Evolutionary conservation across 2,329 filamentous ascomycete species (phyloP), one percentile per base, ranked within the genome.

Genomic region (Aspergillus sp.): DNA sequence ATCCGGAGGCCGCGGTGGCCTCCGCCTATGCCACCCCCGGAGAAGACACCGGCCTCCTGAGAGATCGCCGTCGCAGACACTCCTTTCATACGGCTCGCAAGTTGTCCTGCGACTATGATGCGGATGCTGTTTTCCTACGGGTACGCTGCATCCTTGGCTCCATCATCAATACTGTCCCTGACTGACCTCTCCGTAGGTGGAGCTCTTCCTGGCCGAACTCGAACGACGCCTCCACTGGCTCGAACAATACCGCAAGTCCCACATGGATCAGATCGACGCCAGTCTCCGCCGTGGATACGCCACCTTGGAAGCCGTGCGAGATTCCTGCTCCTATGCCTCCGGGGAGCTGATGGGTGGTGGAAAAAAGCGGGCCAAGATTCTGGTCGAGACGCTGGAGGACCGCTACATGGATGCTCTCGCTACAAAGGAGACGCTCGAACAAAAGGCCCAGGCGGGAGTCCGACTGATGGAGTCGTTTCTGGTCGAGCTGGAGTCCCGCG

Each of bases 331-430:
- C 41, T 88, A 93, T 65, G 92, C 94, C 19, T 96, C 93, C 0
- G 94, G 92, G 63, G 94, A 95, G 72, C 86, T 97, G 50, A 86
- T 98, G 67, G 95, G 92, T 59, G 91, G 90, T 39, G 93, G 95
- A 21, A 88, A 91, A 55, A 87, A 91, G 65, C 86, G 92, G 62
- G 87, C 96, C 61, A 90, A 91, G 65, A 86, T 98, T 60, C 88
- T 98, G 80, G 92, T 99, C 36, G 94, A 98, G 69, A 96, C 92
- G 0, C 81, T 99, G 13, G 95, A 99, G 75, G 84, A 84, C 27
- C 85, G 91, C 64, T 99, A 97, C 77, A 89, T 96, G 64, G 91
- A 95, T 68, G 92, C 90, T 1, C 78, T 99, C 64, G 88, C 86
- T 15, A 90, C 90, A 2, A 92, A 93, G 65, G 93, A 91, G 72